phyloP scores from a whole-genome alignment of 1,139 yeast species.

The Suhomyces bribrorum region DNA sequence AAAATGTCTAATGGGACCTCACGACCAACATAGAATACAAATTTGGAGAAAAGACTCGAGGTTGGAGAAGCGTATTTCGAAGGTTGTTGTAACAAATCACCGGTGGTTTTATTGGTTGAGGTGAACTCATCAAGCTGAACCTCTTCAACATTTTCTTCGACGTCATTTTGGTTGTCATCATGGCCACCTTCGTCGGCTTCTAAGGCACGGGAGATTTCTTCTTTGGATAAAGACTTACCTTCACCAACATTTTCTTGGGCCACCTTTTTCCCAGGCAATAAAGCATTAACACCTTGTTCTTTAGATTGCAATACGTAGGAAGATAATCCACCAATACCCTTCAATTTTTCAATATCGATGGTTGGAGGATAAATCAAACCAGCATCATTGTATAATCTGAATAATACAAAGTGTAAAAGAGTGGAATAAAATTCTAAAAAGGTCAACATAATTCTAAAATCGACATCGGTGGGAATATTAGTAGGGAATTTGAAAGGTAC shows the following conservation, averaged over 20 bases:
- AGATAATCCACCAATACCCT: conserved; percentile 87
- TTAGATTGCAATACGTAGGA: conserved; percentile 65
- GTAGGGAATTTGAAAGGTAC: conserved; percentile 97
- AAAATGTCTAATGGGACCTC: conserved; percentile 92
- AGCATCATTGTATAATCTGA: conserved; percentile 79
- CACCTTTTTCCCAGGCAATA: conserved; percentile 38
- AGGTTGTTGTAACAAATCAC: conserved; percentile 84
- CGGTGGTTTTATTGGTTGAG: conserved; percentile 60
- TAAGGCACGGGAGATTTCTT: conserved; percentile 52
- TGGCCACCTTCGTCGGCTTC: conserved; percentile 49
- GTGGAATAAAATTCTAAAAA: conserved; percentile 95
- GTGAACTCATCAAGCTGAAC: conserved; percentile 68
- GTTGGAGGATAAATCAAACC: conserved; percentile 91
- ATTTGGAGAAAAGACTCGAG: conserved; percentile 66
- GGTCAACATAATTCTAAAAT: conserved; percentile 95
- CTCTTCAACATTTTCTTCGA: conserved; percentile 43
- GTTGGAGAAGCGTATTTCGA: conserved; percentile 58
- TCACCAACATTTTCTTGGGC: conserved; percentile 22
- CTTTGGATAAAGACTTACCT: conserved; percentile 41
- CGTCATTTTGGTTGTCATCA: conserved; percentile 39
- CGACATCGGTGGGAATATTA: conserved; percentile 90
- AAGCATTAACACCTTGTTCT: conserved; percentile 40
- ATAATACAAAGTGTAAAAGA: conserved; percentile 81
- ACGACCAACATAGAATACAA: conserved; percentile 86
- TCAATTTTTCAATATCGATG: conserved; percentile 67